Conservation (phyloP, 1,139 yeast genomes). For the Blastobotrys arbuscula region DNA sequence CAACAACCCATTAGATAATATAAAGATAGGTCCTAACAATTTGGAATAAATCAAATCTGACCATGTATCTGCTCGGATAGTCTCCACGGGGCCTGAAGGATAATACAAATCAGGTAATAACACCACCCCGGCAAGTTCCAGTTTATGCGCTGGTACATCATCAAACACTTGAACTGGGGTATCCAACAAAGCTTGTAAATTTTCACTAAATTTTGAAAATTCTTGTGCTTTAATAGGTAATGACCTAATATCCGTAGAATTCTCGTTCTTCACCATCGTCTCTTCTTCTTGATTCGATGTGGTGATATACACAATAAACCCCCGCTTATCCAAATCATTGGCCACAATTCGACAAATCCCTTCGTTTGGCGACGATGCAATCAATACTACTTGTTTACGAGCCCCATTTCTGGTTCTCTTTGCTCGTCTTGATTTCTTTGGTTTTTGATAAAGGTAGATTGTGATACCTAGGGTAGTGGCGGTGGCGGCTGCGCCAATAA, state of each 20-base stretch:
- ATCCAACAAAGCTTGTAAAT: slow-evolving; percentile 38
- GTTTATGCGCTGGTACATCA: slow-evolving; percentile 50
- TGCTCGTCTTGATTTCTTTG: slow-evolving; percentile 45
- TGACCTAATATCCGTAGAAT: slow-evolving; percentile 50
- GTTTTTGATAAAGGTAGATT: slow-evolving; percentile 18
- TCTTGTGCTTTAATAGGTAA: slow-evolving; percentile 47
- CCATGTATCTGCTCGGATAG: slow-evolving; percentile 52
- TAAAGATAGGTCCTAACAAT: slow-evolving; percentile 43
- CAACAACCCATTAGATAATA: slow-evolving; percentile 54
- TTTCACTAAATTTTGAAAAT: slow-evolving; percentile 36
- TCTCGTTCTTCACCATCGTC: slow-evolving; percentile 50
- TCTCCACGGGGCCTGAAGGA: slow-evolving; percentile 66
- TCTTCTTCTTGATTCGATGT: slow-evolving; percentile 61
- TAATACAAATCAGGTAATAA: slow-evolving; percentile 60
- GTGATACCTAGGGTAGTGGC: slow-evolving; percentile 24
- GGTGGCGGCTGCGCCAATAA: slow-evolving; percentile 23
- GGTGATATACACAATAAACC: slow-evolving; percentile 74
- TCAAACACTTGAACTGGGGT: slow-evolving; percentile 43
- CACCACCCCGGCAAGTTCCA: slow-evolving; percentile 52
- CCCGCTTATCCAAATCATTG: slow-evolving; percentile 67
- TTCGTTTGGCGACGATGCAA: slow-evolving; percentile 74
- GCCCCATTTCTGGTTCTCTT: slow-evolving; percentile 62
- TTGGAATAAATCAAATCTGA: slow-evolving; percentile 43
- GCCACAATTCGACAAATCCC: slow-evolving; percentile 68
- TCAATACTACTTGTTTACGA: slow-evolving; percentile 63